These are phyloP conservation scores for Apium graveolens DNA, from an alignment of 129 eudicot genomes.

Conservation along the genomic window DNA sequence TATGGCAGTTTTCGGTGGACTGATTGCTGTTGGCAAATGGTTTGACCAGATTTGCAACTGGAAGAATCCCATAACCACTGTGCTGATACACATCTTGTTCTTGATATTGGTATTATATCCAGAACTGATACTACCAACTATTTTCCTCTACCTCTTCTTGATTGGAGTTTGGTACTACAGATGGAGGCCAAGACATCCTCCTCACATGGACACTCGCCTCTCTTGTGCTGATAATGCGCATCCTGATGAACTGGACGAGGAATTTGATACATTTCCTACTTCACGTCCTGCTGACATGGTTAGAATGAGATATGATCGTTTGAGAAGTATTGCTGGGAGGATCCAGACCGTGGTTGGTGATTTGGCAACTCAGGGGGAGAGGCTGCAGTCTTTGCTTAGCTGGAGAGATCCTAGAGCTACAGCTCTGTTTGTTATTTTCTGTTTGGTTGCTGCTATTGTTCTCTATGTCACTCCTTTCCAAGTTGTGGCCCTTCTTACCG, in stretches of 20 bases:
- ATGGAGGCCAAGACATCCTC: slow-evolving; percentile 69
- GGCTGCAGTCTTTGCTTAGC: slow-evolving; percentile 62
- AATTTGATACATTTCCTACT: slow-evolving; percentile 69
- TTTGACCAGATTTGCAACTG: slow-evolving; percentile 53
- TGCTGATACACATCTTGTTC: slow-evolving; percentile 54
- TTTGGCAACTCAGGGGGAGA: slow-evolving; percentile 75
- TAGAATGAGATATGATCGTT: slow-evolving; percentile 65
- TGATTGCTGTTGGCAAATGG: slow-evolving; percentile 60
- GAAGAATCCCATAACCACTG: slow-evolving; percentile 67
- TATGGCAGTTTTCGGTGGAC: slow-evolving; percentile 40
- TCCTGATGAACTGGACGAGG: slow-evolving; percentile 72
- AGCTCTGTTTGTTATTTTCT: slow-evolving; percentile 46
- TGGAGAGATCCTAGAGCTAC: slow-evolving; percentile 85
- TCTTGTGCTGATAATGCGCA: slow-evolving; percentile 66
- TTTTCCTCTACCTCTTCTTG: slow-evolving; percentile 59
- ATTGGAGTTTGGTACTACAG: slow-evolving; percentile 66
- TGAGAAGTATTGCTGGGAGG: slow-evolving; percentile 71
- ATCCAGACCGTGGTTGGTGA: slow-evolving; percentile 78
- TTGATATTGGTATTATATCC: slow-evolving; percentile 57
- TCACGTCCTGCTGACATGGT: slow-evolving; percentile 40
- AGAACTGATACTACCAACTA: slow-evolving; percentile 56
- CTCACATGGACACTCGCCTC: slow-evolving; percentile 68
- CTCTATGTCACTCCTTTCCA: slow-evolving; percentile 61
- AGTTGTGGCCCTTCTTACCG: slow-evolving; percentile 41
- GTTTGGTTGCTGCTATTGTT: slow-evolving; percentile 45